Percentiles rank a stretch among this genome's conserved stretches.
phyloP scores from a whole-genome alignment of 2,329 filamentous ascomycete genomes.

The Pyrenophora teres region DNA sequence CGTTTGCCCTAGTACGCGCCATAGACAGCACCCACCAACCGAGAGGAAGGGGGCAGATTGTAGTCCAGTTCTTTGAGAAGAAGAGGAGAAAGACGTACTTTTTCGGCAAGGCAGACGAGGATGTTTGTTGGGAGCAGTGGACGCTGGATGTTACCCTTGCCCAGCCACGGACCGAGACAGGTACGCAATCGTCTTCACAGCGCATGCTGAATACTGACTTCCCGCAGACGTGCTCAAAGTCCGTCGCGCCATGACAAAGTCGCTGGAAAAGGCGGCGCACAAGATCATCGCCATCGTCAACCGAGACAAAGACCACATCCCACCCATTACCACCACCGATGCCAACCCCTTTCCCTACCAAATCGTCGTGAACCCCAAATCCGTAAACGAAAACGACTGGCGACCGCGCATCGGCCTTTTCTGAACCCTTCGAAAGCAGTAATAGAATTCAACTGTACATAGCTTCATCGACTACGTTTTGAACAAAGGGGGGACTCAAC shows the following conservation, averaged over 20 bases:
- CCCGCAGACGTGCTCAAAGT: constrained; percentile 83
- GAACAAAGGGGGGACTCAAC: constrained; percentile 31
- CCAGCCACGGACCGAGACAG: constrained; percentile 84
- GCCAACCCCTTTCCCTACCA: constrained; percentile 94
- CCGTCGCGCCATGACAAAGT: constrained; percentile 87
- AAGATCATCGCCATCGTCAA: constrained; percentile 90
- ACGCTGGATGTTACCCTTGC: constrained; percentile 91
- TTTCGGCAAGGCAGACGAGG: constrained; percentile 80
- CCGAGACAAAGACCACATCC: constrained; percentile 91
- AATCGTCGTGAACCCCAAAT: constrained; percentile 83
- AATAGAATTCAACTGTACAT: constrained; percentile 25
- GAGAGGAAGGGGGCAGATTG: constrained; percentile 74
- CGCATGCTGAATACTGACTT: constrained; percentile 7
- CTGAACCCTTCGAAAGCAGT: constrained; percentile 14
- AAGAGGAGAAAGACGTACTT: constrained; percentile 76
- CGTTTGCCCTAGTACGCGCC: constrained; percentile 77
- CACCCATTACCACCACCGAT: constrained; percentile 90
- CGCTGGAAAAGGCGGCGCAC: constrained; percentile 81
- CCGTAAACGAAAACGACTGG: constrained; percentile 67
- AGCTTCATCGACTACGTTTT: constrained; percentile 13
- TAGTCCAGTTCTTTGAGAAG: constrained; percentile 94
- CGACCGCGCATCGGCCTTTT: constrained; percentile 70
- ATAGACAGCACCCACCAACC: constrained; percentile 62
- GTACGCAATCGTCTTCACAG: constrained; percentile 55
- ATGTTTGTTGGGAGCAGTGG: constrained; percentile 97